Conservation (phyloP, 176 grass and related monocot genomes). For the Stipa capillata region DNA sequence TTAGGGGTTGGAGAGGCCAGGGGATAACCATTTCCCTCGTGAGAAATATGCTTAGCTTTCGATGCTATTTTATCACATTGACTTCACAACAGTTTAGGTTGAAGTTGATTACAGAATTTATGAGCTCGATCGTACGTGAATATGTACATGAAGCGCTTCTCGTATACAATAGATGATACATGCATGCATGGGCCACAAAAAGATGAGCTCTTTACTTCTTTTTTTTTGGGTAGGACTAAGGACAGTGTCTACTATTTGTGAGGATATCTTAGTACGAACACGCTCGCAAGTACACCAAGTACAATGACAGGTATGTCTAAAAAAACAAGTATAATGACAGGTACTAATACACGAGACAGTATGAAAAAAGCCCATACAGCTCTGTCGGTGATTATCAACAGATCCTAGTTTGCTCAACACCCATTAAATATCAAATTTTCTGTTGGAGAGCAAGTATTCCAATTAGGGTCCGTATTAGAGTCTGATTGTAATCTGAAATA, state of each 20-base stretch:
- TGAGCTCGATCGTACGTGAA: background rate
- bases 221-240: background rate
- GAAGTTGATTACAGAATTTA: background rate
- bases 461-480: background rate
- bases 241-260: background rate
- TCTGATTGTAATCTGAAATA: background rate
- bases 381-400: too few species aligned
- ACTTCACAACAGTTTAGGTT: background rate
- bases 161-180: background rate
- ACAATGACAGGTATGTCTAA: background rate
- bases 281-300: background rate
- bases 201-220: background rate
- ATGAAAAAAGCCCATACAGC: too few species aligned
- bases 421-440: background rate
- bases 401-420: too few species aligned
- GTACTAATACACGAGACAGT: background rate
- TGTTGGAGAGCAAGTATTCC: background rate
- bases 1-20: slow-evolving; percentile 12
- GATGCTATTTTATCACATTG: background rate
- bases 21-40: background rate
- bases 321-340: background rate
- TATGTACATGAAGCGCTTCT: background rate
- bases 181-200: background rate
- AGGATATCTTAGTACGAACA: background rate
- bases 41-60: background rate